These are phyloP conservation scores for Coniochaeta sp. DNA, from an alignment of 2,329 filamentous ascomycete genomes.

Conservation along the genomic window DNA sequence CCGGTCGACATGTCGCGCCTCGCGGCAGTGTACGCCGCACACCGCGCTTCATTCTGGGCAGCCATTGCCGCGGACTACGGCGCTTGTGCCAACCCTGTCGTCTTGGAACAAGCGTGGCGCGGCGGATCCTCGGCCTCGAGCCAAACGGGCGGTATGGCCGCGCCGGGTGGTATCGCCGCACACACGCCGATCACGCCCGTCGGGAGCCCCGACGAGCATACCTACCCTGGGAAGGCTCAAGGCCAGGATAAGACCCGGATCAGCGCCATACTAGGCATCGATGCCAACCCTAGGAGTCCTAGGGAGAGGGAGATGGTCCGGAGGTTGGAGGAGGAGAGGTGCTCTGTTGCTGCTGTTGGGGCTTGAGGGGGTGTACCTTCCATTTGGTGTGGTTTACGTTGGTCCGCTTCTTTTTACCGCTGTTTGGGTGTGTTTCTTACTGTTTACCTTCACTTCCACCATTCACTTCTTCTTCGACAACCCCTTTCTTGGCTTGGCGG, in stretches of 20 bases:
- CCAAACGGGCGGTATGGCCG: slow-evolving; percentile 2
- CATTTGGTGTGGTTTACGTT: not conserved
- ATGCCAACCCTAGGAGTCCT: slow-evolving; percentile 49
- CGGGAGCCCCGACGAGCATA: slow-evolving; percentile 42
- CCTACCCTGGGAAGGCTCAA: slow-evolving; percentile 21
- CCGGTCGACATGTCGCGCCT: slow-evolving; percentile 60
- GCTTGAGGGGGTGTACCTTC: slow-evolving; percentile 13
- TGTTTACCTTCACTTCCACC: not conserved
- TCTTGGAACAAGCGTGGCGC: slow-evolving; percentile 62
- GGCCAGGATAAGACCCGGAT: slow-evolving; percentile 51
- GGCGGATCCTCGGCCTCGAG: slow-evolving; percentile 9
- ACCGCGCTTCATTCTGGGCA: slow-evolving; percentile 67
- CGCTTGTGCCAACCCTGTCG: slow-evolving; percentile 48
- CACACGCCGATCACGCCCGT: slow-evolving; percentile 45
- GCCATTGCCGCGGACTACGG: slow-evolving; percentile 68
- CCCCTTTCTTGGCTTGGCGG: not conserved
- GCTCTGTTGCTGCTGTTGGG: slow-evolving; percentile 20
- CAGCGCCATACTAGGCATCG: slow-evolving; percentile 54
- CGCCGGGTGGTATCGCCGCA: slow-evolving; percentile 18
- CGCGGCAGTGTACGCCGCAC: slow-evolving; percentile 60
- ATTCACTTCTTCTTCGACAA: not conserved
- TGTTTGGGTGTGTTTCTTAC: not conserved
- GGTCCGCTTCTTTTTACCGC: not conserved
- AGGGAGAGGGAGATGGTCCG: slow-evolving; percentile 51
- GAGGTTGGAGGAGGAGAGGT: slow-evolving; percentile 44